Evolutionary conservation across 2,329 filamentous ascomycete species (phyloP), one percentile per base, ranked within the genome.

Genomic region (Chaetomium sp.): DNA sequence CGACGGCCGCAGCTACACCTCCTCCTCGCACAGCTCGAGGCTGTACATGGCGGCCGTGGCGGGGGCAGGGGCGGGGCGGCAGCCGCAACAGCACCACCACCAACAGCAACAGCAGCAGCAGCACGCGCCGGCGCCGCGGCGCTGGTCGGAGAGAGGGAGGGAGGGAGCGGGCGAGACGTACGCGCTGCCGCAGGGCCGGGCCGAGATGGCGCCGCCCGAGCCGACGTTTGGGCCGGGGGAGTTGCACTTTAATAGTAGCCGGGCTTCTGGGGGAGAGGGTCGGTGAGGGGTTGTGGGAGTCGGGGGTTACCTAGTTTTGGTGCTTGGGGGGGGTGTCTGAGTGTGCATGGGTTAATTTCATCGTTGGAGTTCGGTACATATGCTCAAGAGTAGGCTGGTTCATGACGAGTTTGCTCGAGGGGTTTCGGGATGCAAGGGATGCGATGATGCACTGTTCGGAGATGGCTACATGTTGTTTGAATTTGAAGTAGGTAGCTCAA

Each of bases 191-290:
- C n/a, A n/a, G n/a, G n/a, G n/a, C n/a, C n/a, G n/a, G n/a, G n/a
- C n/a, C n/a, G 66, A 67, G 25, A 49, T 70, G 55, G 29, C 65
- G 1, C 56, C 59, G 2, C 70, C 72, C 3, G 66, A 71, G 25
- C 73, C 75, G n/a, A 74, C 75, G 0, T 78, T 78, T 57, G 73
- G 76, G 5, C 73, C 75, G 0, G 75, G 75, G 12, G 75, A 76
- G 50, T 69, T 77, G 60, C 74, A 78, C 62, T 63, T 72, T 53
- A 79, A 78, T 65, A 56, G 12, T 6, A 56, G 16, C 16, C 74
- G 74, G 16, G 64, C 66, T 12, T 63, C 66, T 16, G 65, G 73
- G 5, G 71, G 78, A n/a, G 75, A 73, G 57, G 75, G 10, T 77
- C 77, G 13, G 77, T 76, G 7, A 78, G 78, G 12, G 79, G 77